Evolutionary conservation across 768 basidiomycete species (phyloP).

Genomic region (Rhizopogon vulgaris): DNA sequence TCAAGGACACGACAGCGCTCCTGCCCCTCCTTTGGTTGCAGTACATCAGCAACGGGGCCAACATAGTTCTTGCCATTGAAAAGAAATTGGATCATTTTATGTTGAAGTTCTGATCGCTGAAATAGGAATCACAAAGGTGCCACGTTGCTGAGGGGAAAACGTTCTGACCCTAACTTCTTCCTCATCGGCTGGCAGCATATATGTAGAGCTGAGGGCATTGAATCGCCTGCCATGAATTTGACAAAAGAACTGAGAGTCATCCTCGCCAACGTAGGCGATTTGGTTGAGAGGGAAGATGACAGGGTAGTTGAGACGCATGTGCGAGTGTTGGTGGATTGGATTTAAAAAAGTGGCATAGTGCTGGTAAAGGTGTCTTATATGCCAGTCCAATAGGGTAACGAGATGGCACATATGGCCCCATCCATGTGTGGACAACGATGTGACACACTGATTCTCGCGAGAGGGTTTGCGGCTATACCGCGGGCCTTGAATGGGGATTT

Average conservation of each 20-base stretch:
- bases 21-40: constrained; percentile 31
- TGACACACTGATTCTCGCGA: constrained; percentile 2
- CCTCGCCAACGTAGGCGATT: constrained; percentile 32
- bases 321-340: constrained; percentile 1
- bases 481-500: constrained; percentile 28
- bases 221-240: constrained; percentile 45
- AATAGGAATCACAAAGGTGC: constrained; percentile 1
- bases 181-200: constrained; percentile 60
- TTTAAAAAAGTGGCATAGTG: constrained; percentile 17
- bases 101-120: constrained; percentile 58
- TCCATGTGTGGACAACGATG: constrained; percentile 16
- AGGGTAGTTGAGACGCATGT: constrained; percentile 26
- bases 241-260: constrained; percentile 51
- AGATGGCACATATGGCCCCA: constrained; percentile 20
- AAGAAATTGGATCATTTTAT: constrained; percentile 63
- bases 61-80: constrained; percentile 59
- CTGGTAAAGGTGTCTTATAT: constrained; percentile 18
- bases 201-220: constrained; percentile 48
- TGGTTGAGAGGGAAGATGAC: constrained; percentile 30
- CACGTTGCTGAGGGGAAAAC: background rate
- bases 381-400: constrained; percentile 24
- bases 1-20: constrained; percentile 46
- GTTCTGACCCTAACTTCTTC: constrained; percentile 55
- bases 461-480: constrained; percentile 23
- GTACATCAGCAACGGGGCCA: constrained; percentile 54